Percentiles rank a stretch among this genome's conserved stretches.
Evolutionary conservation across 176 grass and related monocot species (phyloP).

Genomic region (Miscanthus lutarioriparius): DNA sequence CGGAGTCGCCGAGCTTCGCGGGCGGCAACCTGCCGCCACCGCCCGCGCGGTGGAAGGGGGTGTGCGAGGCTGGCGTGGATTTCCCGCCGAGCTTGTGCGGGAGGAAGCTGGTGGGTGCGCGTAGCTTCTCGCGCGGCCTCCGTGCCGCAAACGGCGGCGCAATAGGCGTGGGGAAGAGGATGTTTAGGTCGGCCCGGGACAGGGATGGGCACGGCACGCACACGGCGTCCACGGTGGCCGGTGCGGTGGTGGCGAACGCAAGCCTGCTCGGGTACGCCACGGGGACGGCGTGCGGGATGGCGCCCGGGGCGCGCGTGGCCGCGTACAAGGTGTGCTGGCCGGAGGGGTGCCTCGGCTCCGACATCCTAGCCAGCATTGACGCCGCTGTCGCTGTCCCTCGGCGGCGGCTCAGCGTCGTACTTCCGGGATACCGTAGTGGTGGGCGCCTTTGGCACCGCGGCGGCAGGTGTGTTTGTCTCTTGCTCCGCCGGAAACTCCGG

Average conservation of each 20-base stretch:
- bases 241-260: slow-evolving; percentile 68
- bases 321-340: slow-evolving; percentile 97
- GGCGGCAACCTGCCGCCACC: slow-evolving; percentile 49
- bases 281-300: slow-evolving; percentile 92
- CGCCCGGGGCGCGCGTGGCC: slow-evolving; percentile 69
- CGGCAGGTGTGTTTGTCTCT: slow-evolving; percentile 81
- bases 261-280: slow-evolving; percentile 88
- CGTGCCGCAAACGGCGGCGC: slow-evolving; percentile 45
- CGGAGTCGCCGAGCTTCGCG: slow-evolving; percentile 74
- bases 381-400: slow-evolving; percentile 82
- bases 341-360: slow-evolving; percentile 77
- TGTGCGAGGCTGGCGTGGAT: slow-evolving; percentile 85
- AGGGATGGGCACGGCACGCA: slow-evolving; percentile 93
- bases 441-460: slow-evolving; percentile 70
- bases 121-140: slow-evolving; percentile 87
- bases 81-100: slow-evolving; percentile 69
- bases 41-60: slow-evolving; percentile 70
- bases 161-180: slow-evolving; percentile 13
- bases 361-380: slow-evolving; percentile 93
- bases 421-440: slow-evolving; percentile 87
- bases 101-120: slow-evolving; percentile 76
- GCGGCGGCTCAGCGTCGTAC: slow-evolving; percentile 80
- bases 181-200: slow-evolving; percentile 69
- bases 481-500: slow-evolving; percentile 97
- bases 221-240: slow-evolving; percentile 78